Evolutionary conservation across 2,329 filamentous ascomycete genomes (phyloP), one percentile per base, ranked within the genome.

Genomic region (Colletotrichum falcatum): DNA sequence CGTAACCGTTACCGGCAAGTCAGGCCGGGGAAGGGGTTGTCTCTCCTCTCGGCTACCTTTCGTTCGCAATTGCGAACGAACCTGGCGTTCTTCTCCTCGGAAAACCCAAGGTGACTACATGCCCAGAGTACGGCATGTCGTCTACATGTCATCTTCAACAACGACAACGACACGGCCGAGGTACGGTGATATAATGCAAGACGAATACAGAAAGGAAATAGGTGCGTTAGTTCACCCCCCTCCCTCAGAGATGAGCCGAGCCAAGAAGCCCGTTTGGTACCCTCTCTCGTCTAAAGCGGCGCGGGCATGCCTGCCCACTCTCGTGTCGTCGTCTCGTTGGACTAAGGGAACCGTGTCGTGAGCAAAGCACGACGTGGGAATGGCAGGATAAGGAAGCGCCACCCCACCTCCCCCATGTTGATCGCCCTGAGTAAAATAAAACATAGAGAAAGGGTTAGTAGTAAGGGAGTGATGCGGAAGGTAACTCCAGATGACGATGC

Each of bases 41-140:
- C 35, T 68, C 55, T 70, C 58, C 59, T 68, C 63, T 61, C 42
- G 64, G 64, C 49, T 63, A 59, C 55, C 5, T 23, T 58, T 70
- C 58, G 64, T 67, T 71, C 68, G 68, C 68, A 68, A 71, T 71
- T 63, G 68, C 68, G 68, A 71, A 71, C 53, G 68, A 71, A 61
- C 30, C 58, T 68, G 68, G 58, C 53, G 64, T 71, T 70, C n/a
- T 39, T 26, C n/a, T n/a, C 18, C 12, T 14, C 55, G 18, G 18
- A n/a, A 20, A 7, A 44, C 16, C 16, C 39, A 42, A 42, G n/a
- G n/a, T n/a, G n/a, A n/a, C n/a, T n/a, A n/a, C n/a, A n/a, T n/a
- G n/a, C 39, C 39, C 16, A 7, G 20, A 6, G 16, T 42, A 42
- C 39, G 5, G 6, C 6, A 12, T 53, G 44, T 18, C 44, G 62